Base-by-base conservation (phyloP, 805 yeast genomes). In the Saccharomycopsis sp. region DNA sequence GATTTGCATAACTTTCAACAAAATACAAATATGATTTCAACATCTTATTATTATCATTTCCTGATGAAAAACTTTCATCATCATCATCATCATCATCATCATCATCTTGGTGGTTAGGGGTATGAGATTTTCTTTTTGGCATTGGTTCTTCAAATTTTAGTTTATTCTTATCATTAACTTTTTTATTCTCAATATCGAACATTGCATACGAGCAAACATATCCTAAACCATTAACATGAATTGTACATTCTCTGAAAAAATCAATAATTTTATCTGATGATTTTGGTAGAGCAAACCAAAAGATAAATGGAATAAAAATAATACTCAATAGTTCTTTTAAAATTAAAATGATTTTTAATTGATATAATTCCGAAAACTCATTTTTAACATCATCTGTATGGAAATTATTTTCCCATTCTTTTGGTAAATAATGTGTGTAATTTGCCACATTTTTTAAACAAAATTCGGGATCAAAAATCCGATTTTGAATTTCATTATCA, bases 161-260 rank as follows among this genome's bases (percentile, higher is more conserved):
- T 37, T 45, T 44, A 31, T 37, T 34, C 40, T 33, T 12, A 40
- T 37, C 34, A 19, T 49, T 46, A 15, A 40, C 32, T 3, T 32
- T 36, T 45, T 70, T 68, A 48, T 74, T 74, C 46, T 79, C 87
- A 47, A 81, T 75, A 49, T 85, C 80, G 60, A 92, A 92, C 78
- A 85, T 84, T 2, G 97, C 97, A 67, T 79, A 86, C 23, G 85
- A 79, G 55, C 97, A 89, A 29, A 92, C 95, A 53, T 88, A 81
- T 0, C 98, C 99, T 31, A 92, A 64, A 0, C 96, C 97, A 61
- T 88, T 96, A 36, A 88, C 85, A 56, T 89, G 92, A 10, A 87
- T 78, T 10, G 95, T 78, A 50, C 74, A 80, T 44, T 89, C 96
- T 41, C 97, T 64, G 58, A 89, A 85, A 54, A 92, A 92, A 54